These are phyloP conservation scores for Ophioceras dolichostomum DNA, from an alignment of 2,329 filamentous ascomycete species.

Conservation along the genomic window DNA sequence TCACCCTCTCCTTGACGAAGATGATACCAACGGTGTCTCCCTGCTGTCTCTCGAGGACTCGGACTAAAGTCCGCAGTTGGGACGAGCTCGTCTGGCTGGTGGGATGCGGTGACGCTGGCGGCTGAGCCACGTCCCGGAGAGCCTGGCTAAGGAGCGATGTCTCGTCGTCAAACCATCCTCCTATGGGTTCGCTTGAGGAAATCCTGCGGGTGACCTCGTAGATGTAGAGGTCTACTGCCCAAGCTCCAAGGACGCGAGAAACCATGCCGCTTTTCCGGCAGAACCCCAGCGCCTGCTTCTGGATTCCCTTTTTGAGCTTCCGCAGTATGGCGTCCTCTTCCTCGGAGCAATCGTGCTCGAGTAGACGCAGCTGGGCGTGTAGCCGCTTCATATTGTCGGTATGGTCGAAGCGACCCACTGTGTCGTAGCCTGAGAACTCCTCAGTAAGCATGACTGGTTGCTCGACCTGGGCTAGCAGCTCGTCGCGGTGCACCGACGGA, in stretches of 20 bases:
- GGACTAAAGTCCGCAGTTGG: slow-evolving; percentile 45
- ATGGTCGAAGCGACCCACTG: slow-evolving; percentile 16
- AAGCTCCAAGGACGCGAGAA: slow-evolving; percentile 46
- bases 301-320: slow-evolving; percentile 23
- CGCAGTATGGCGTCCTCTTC: no score
- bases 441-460: slow-evolving; percentile 41
- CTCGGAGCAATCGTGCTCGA: no score
- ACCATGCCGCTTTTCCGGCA: slow-evolving; percentile 36
- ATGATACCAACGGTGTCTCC: slow-evolving; percentile 44
- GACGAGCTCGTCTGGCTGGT: slow-evolving; percentile 28
- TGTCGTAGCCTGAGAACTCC: slow-evolving; percentile 16
- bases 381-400: slow-evolving; percentile 32
- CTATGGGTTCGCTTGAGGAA: slow-evolving; percentile 11
- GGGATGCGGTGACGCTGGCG: no score
- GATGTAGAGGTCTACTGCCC: slow-evolving; percentile 59
- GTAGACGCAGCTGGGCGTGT: no score
- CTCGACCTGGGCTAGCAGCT: slow-evolving; percentile 57
- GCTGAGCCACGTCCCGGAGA: no score
- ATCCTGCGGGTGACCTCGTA: slow-evolving; percentile 19
- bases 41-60: slow-evolving; percentile 30
- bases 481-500: slow-evolving; percentile 55
- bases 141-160: slow-evolving; percentile 40
- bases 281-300: slow-evolving; percentile 42
- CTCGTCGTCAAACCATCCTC: slow-evolving; percentile 35
- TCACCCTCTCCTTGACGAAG: slow-evolving; percentile 53